Percentiles rank a stretch among this genome's conserved stretches.
Conservation (phyloP, 768 basidiomycete species). For the Lanmaoa pseudosensibilis region DNA sequence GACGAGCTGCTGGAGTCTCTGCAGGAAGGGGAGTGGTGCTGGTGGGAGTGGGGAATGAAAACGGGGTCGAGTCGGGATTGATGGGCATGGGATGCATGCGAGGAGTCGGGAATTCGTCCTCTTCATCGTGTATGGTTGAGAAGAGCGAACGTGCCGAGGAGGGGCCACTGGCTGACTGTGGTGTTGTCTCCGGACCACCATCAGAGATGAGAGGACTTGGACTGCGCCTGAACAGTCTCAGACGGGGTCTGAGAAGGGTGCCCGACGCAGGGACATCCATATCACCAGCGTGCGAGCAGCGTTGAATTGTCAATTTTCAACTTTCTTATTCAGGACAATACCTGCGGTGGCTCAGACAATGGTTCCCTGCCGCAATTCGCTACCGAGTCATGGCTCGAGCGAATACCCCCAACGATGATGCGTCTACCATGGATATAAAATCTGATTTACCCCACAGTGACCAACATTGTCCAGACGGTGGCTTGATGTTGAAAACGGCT, state of each 20-base stretch:
- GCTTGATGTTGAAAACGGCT: too few relatives aligned
- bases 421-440: too few relatives aligned
- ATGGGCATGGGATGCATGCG: constrained; percentile 27
- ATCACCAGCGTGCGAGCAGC: too few relatives aligned
- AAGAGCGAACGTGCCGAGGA: constrained; percentile 16
- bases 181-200: constrained; percentile 17
- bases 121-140: constrained; percentile 21
- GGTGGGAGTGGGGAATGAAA: neutral
- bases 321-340: too few relatives aligned
- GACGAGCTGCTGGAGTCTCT: constrained; percentile 58
- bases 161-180: constrained; percentile 16
- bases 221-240: constrained; percentile 12
- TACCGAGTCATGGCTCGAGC: too few relatives aligned
- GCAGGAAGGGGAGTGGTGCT: constrained; percentile 15
- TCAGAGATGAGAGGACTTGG: constrained; percentile 11
- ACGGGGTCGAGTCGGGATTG: constrained; percentile 8
- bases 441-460: too few relatives aligned
- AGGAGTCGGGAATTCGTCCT: constrained; percentile 33
- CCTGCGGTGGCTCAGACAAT: too few relatives aligned
- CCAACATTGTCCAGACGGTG: too few relatives aligned
- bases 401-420: too few relatives aligned
- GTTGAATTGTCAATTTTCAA: too few relatives aligned
- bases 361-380: too few relatives aligned
- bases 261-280: constrained; percentile 4
- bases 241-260: constrained; percentile 6